Evolutionary conservation across 257 asterid genomes (phyloP).

Genomic region (Fraxinus pennsylvanica): DNA sequence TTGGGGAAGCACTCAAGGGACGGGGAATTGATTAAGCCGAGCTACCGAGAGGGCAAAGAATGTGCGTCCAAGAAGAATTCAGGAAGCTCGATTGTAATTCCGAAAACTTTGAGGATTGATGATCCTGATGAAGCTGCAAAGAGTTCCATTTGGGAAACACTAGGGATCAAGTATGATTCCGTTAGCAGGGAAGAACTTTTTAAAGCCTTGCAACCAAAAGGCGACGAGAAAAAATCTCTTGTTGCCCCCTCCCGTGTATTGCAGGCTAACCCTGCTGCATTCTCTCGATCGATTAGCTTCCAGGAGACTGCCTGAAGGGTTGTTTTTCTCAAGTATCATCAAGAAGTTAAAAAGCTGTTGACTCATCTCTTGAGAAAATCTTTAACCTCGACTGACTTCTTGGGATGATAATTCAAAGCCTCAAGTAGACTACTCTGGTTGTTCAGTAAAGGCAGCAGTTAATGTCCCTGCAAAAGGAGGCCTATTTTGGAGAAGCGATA

Average conservation of each 20-base stretch:
- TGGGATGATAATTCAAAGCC: background rate
- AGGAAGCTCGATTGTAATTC: slow-evolving; percentile 53
- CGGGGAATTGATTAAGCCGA: slow-evolving; percentile 49
- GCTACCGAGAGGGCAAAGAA: slow-evolving; percentile 25
- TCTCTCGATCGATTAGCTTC: slow-evolving; percentile 68
- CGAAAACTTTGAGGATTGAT: slow-evolving; percentile 76
- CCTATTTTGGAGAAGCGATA: slow-evolving; percentile 20
- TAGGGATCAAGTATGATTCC: slow-evolving; percentile 66
- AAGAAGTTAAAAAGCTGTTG: background rate
- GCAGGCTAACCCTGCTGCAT: slow-evolving; percentile 84
- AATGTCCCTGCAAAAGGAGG: background rate
- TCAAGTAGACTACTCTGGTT: background rate
- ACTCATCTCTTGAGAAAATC: background rate
- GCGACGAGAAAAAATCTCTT: slow-evolving; percentile 31
- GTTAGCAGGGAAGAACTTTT: slow-evolving; percentile 55
- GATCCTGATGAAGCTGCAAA: slow-evolving; percentile 87
- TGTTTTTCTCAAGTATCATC: background rate
- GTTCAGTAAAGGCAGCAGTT: background rate
- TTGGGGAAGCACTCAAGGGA: slow-evolving; percentile 77
- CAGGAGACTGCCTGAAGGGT: slow-evolving; percentile 48
- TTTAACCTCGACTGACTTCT: slow-evolving; percentile 7
- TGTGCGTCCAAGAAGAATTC: slow-evolving; percentile 19
- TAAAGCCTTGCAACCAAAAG: slow-evolving; percentile 63
- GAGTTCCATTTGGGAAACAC: slow-evolving; percentile 83
- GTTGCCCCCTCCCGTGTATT: slow-evolving; percentile 33